Conservation (phyloP, 2,329 filamentous ascomycete genomes). For the Capronia coronata region DNA sequence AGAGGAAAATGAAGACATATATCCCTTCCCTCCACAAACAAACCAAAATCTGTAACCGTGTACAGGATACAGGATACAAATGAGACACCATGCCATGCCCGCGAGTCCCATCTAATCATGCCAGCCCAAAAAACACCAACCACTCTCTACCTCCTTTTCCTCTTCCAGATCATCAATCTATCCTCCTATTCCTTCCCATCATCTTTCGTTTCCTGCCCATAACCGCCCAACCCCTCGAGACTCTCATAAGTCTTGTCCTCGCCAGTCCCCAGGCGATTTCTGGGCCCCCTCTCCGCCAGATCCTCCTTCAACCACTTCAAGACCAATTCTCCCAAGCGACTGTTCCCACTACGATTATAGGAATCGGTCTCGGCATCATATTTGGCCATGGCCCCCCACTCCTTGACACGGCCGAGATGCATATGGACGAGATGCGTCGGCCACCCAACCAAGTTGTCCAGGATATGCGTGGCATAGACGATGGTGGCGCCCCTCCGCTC, state of each 20-base stretch:
- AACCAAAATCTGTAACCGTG: too few relatives aligned
- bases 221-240: slow-evolving; percentile 56
- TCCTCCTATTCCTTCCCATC: not conserved
- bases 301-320: slow-evolving; percentile 68
- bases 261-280: slow-evolving; percentile 23
- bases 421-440: slow-evolving; percentile 94
- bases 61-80: too few relatives aligned
- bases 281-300: slow-evolving; percentile 25
- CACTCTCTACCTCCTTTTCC: too few relatives aligned
- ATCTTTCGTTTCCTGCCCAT: slow-evolving; percentile 50
- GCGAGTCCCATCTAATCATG: too few relatives aligned
- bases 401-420: slow-evolving; percentile 79
- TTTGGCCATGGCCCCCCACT: slow-evolving; percentile 68
- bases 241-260: slow-evolving; percentile 49
- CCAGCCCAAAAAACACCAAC: too few relatives aligned
- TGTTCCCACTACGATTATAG: slow-evolving; percentile 57
- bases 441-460: slow-evolving; percentile 92
- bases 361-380: slow-evolving; percentile 46
- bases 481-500: slow-evolving; percentile 76
- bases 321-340: slow-evolving; percentile 77
- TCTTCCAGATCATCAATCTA: too few relatives aligned
- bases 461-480: slow-evolving; percentile 94
- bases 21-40: too few relatives aligned
- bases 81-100: too few relatives aligned
- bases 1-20: slow-evolving; percentile 2